Conservation (phyloP, 2,329 filamentous ascomycete genomes). For the Penicillium sp. region DNA sequence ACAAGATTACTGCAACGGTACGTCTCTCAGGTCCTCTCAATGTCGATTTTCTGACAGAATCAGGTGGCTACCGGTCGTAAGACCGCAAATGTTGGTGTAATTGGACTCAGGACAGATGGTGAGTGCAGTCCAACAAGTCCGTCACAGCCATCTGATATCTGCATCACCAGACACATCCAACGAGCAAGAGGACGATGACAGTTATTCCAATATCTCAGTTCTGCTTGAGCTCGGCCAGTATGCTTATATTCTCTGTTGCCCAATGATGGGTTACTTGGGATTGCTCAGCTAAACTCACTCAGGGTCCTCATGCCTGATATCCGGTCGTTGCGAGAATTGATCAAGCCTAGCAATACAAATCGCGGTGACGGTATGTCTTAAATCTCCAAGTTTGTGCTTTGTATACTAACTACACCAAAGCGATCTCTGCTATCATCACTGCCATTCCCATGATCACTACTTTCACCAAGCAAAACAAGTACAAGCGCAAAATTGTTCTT, state of each 20-base stretch:
- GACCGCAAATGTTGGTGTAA: slow-evolving; percentile 72
- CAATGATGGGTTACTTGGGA: slow-evolving; percentile 2
- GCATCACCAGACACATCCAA: slow-evolving; percentile 62
- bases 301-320: slow-evolving; percentile 69
- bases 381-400: background rate
- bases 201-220: slow-evolving; percentile 80
- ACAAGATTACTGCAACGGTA: slow-evolving; percentile 79
- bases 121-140: slow-evolving; percentile 16
- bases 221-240: slow-evolving; percentile 66
- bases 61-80: slow-evolving; percentile 69
- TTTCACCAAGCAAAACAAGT: slow-evolving; percentile 80
- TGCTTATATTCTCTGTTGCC: slow-evolving; percentile 43
- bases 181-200: slow-evolving; percentile 63
- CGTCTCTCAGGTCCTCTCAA: slow-evolving; percentile 28
- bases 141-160: slow-evolving; percentile 7
- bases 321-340: slow-evolving; percentile 60
- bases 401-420: slow-evolving; percentile 34
- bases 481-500: slow-evolving; percentile 75
- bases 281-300: slow-evolving; percentile 9
- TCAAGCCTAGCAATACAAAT: slow-evolving; percentile 68
- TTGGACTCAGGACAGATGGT: slow-evolving; percentile 79
- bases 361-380: slow-evolving; percentile 66
- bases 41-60: background rate
- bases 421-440: slow-evolving; percentile 71
- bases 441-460: slow-evolving; percentile 66